Evolutionary conservation across 1,139 yeast genomes (phyloP).

Genomic region (Meyerozyma elateridarum): DNA sequence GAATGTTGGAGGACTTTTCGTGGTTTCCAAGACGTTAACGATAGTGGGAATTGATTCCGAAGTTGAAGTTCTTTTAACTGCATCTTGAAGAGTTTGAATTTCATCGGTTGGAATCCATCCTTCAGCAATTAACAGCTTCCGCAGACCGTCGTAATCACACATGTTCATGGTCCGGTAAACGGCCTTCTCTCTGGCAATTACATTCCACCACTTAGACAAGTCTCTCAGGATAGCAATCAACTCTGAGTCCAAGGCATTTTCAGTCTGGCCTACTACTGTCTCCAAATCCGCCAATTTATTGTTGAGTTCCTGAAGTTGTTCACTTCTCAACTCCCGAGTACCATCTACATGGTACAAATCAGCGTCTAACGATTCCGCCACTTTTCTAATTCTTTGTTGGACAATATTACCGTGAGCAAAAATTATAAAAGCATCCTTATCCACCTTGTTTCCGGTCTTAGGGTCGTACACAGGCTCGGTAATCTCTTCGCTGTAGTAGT

Average conservation of each 20-base stretch:
- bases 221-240: slow-evolving; percentile 69
- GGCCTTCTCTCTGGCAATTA: slow-evolving; percentile 67
- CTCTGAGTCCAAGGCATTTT: slow-evolving; percentile 62
- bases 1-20: slow-evolving; percentile 72
- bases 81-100: slow-evolving; percentile 29
- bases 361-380: slow-evolving; percentile 45
- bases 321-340: slow-evolving; percentile 25
- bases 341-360: slow-evolving; percentile 36
- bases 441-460: slow-evolving; percentile 26
- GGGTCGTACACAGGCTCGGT: slow-evolving; percentile 47
- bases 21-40: slow-evolving; percentile 58
- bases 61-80: slow-evolving; percentile 24
- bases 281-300: slow-evolving; percentile 52
- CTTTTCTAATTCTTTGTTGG: slow-evolving; percentile 36
- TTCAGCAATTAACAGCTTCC: slow-evolving; percentile 65
- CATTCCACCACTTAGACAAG: slow-evolving; percentile 64
- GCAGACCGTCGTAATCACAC: slow-evolving; percentile 61
- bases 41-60: slow-evolving; percentile 61
- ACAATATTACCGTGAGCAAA: slow-evolving; percentile 42
- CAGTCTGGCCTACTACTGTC: slow-evolving; percentile 50
- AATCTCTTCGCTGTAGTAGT: slow-evolving; percentile 66
- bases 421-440: slow-evolving; percentile 40
- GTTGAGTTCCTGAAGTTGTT: slow-evolving; percentile 55
- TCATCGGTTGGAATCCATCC: slow-evolving; percentile 78
- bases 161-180: slow-evolving; percentile 63